Evolutionary conservation across 1,284 basidiomycete genomes (phyloP), one percentile per base, ranked within the genome.

Genomic region (Cryptococcus amylolentus): DNA sequence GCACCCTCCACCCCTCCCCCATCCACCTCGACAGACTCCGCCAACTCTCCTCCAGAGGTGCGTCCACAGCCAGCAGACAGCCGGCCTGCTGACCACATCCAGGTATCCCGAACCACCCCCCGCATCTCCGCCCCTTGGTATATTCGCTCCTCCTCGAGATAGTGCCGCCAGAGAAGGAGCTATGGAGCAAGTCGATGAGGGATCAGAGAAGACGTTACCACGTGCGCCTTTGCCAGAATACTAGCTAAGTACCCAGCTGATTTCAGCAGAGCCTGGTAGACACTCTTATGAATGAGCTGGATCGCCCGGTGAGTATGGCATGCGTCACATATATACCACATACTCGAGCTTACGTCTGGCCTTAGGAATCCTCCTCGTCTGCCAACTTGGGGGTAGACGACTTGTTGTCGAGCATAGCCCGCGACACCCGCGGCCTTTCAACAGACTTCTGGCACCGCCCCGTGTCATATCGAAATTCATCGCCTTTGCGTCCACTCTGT

Each of bases 31-130:
- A 62, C 3, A 51, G 65, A 1, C 65, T 77, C 13, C 54, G 76
- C 12, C 54, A 62, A 28, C 63, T 77, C 1, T 76, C 74, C 50
- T 61, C 67, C 6, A 52, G 65, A 62, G 76, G 76, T 75, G 23
- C 51, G 70, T 54, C 6, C 7, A 3, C 64, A 52, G 1, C 1
- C 7, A 9, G 12, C 4, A 35, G 35, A 31, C 12, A 16, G 8
- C 6, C 31, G 10, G 4, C 31, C 38, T 13, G 27, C 28, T 31
- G 38, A 23, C 26, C 14, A 28, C 8, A 35, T 28, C 12, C 20
- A 76, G 77, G 77, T 38, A 77, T 78, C 26, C 77, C 75, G 4
- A 61, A 69, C 13, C 61, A 71, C 26, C 76, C 76, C 0, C 61
- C 61, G 4, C 74, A 76, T 52, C 63, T 77, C 4, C 64, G 77